Conservation (phyloP, 2,329 filamentous ascomycete species). For the Trichoderma koningii region DNA sequence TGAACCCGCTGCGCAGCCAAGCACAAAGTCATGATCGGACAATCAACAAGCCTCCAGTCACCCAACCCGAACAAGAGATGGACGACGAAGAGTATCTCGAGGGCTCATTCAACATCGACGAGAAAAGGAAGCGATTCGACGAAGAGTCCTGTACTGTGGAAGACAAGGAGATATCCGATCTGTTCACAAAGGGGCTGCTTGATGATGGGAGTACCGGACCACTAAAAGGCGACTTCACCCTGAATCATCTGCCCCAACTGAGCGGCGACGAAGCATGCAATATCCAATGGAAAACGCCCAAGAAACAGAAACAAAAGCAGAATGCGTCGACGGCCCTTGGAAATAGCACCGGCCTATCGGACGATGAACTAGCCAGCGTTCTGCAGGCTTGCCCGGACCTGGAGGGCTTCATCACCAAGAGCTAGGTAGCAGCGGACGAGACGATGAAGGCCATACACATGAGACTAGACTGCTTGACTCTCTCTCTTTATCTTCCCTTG, state of each 20-base stretch:
- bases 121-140: background rate
- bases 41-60: background rate
- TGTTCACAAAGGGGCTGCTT: slow-evolving; percentile 21
- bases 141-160: slow-evolving; percentile 20
- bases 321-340: background rate
- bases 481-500: background rate
- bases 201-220: slow-evolving; percentile 16
- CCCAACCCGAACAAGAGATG: background rate
- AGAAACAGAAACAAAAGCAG: slow-evolving; percentile 12
- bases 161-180: slow-evolving; percentile 26
- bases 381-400: slow-evolving; percentile 27
- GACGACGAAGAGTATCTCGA: slow-evolving; percentile 2
- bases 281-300: slow-evolving; percentile 15
- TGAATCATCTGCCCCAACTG: slow-evolving; percentile 23
- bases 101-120: background rate
- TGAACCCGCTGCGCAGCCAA: background rate
- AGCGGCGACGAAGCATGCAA: slow-evolving; percentile 20
- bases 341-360: background rate
- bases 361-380: slow-evolving; percentile 26
- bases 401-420: slow-evolving; percentile 14
- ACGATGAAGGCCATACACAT: background rate
- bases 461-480: background rate
- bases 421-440: background rate
- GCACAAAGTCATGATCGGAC: background rate
- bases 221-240: slow-evolving; percentile 13